These are phyloP conservation scores for Theobroma cacao DNA, from an alignment of 345 rosid genomes.

Conservation along the genomic window DNA sequence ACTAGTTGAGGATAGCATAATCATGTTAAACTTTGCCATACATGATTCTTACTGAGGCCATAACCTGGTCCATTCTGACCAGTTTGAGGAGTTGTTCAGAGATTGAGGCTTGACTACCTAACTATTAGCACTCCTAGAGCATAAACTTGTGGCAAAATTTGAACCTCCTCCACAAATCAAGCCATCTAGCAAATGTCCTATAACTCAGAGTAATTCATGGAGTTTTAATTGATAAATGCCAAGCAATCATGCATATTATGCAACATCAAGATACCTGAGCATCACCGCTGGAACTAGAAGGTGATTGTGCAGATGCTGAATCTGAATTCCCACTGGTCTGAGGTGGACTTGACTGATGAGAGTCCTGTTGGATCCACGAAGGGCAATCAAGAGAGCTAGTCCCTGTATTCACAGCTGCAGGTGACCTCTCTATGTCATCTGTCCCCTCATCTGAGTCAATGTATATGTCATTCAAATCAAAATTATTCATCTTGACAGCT, in stretches of 20 bases:
- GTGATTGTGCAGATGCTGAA: constrained; percentile 96
- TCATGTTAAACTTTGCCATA: background rate
- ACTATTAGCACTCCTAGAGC: background rate
- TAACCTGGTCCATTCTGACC: background rate
- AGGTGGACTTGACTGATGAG: constrained; percentile 95
- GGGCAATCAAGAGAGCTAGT: constrained; percentile 77
- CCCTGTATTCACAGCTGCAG: constrained; percentile 53
- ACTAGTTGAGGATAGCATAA: background rate
- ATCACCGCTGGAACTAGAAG: constrained; percentile 91
- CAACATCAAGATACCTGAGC: constrained; percentile 58
- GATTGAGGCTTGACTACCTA: background rate
- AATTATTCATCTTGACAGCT: constrained; percentile 66
- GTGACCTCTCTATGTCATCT: constrained; percentile 73
- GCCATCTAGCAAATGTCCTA: constrained; percentile 13
- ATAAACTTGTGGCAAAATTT: constrained; percentile 3
- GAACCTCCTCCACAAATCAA: background rate
- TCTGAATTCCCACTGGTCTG: constrained; percentile 93
- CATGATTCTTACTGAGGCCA: background rate
- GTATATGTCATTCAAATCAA: constrained; percentile 87
- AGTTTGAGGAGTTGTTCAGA: background rate
- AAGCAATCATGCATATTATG: background rate
- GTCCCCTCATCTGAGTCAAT: constrained; percentile 82
- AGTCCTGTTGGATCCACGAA: constrained; percentile 75
- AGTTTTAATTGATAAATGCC: background rate
- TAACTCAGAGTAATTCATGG: background rate